phyloP scores from a whole-genome alignment of 2,329 filamentous ascomycete species.

The Phymatotrichopsis omnivora region DNA sequence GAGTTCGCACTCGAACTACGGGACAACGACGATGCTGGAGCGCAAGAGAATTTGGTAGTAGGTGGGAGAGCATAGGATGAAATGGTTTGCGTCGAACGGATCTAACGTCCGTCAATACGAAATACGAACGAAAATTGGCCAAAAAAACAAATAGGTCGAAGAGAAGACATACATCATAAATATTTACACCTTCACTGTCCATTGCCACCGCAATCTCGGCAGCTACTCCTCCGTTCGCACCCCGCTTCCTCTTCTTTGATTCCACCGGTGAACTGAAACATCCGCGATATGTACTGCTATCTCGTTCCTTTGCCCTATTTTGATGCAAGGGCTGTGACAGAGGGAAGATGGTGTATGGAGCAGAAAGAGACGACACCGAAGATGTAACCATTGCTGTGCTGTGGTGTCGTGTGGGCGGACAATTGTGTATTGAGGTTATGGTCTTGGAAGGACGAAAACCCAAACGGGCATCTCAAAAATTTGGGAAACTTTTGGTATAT shows the following conservation, averaged over 20 bases:
- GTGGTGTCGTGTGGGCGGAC: too few species aligned
- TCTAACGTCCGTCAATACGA: too few species aligned
- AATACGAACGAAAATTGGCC: background rate
- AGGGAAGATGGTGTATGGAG: conserved; percentile 26
- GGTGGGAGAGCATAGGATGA: conserved; percentile 27
- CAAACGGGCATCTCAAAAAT: too few species aligned
- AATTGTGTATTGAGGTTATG: too few species aligned
- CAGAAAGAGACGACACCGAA: conserved; percentile 25
- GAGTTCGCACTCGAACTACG: conserved; percentile 4
- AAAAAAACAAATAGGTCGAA: background rate
- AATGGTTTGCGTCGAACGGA: conserved; percentile 22
- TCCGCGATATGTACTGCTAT: conserved; percentile 18
- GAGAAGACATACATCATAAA: conserved; percentile 25
- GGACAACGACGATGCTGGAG: conserved; percentile 17
- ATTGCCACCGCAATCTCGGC: conserved; percentile 25
- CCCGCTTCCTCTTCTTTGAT: conserved; percentile 25
- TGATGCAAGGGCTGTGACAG: conserved; percentile 26
- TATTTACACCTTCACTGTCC: conserved; percentile 28
- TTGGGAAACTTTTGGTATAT: too few species aligned
- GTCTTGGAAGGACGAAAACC: too few species aligned
- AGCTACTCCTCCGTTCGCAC: background rate
- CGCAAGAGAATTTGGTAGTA: conserved; percentile 26
- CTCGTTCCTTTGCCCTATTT: conserved; percentile 19
- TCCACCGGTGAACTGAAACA: conserved; percentile 26
- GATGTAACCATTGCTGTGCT: conserved; percentile 10